These are phyloP conservation scores for Melampsora americana DNA, from an alignment of 1,284 basidiomycete genomes.

Conservation along the genomic window DNA sequence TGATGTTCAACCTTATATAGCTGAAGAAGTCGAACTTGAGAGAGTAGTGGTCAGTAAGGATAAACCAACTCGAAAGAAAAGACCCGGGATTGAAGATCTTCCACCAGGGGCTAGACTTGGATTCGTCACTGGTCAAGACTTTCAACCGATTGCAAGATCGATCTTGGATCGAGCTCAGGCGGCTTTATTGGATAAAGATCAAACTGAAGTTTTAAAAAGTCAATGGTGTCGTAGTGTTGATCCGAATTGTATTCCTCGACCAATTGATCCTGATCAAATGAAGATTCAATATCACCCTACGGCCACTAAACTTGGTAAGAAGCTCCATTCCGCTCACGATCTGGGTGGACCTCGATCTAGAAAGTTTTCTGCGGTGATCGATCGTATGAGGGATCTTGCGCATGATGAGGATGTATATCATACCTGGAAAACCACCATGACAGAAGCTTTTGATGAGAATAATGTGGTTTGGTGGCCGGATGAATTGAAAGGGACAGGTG, in stretches of 20 bases:
- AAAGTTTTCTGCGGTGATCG: slow-evolving; percentile 1
- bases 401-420: slow-evolving; percentile 18
- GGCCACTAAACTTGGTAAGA: slow-evolving; percentile 2
- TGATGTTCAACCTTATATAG: slow-evolving; percentile 54
- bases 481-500: slow-evolving; percentile 12
- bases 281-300: slow-evolving; percentile 14
- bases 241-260: not conserved
- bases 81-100: slow-evolving; percentile 49
- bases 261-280: slow-evolving; percentile 11
- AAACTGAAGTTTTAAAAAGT: slow-evolving; percentile 1
- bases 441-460: not conserved
- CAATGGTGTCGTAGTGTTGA: slow-evolving; percentile 17
- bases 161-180: slow-evolving; percentile 17
- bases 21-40: slow-evolving; percentile 48
- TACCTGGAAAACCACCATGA: slow-evolving; percentile 1
- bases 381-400: not conserved
- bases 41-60: not conserved
- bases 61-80: slow-evolving; percentile 18
- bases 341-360: not conserved
- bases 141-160: slow-evolving; percentile 14
- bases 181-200: slow-evolving; percentile 14
- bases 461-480: slow-evolving; percentile 26
- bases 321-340: not conserved
- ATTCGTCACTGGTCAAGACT: slow-evolving; percentile 39
- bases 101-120: slow-evolving; percentile 45